Conservation (phyloP, 2,329 filamentous ascomycete species). For the Lojkania enalia region DNA sequence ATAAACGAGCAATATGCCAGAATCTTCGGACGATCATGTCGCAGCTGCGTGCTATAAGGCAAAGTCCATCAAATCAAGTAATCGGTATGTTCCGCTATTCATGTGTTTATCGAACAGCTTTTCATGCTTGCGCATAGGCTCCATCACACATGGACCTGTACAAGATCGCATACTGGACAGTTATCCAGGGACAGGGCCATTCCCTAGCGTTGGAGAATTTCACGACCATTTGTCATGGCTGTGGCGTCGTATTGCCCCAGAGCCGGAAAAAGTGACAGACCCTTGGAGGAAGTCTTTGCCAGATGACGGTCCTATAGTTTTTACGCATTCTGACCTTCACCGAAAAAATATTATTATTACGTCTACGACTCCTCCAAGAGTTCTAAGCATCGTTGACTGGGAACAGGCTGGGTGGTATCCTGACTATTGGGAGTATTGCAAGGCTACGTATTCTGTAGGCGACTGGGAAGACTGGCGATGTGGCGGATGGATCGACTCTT, state of each 20-base stretch:
- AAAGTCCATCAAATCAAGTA: slow-evolving; percentile 9
- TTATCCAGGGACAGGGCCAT: slow-evolving; percentile 26
- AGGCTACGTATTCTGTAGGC: slow-evolving; percentile 19
- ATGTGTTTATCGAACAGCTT: neutral
- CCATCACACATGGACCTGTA: slow-evolving; percentile 7
- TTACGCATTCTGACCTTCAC: slow-evolving; percentile 44
- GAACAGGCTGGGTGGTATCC: slow-evolving; percentile 43
- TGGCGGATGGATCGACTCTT: slow-evolving; percentile 14
- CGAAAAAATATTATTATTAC: slow-evolving; percentile 41
- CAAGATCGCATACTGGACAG: slow-evolving; percentile 13
- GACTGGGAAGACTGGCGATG: slow-evolving; percentile 14
- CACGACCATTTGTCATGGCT: slow-evolving; percentile 31
- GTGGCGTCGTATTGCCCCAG: slow-evolving; percentile 20
- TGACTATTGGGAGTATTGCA: slow-evolving; percentile 43
- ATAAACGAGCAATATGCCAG: slow-evolving; percentile 13
- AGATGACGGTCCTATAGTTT: slow-evolving; percentile 33
- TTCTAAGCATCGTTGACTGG: slow-evolving; percentile 42
- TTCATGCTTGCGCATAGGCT: slow-evolving; percentile 10
- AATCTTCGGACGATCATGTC: slow-evolving; percentile 12
- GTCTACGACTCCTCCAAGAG: slow-evolving; percentile 15
- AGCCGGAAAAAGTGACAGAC: slow-evolving; percentile 24
- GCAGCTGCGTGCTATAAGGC: slow-evolving; percentile 8
- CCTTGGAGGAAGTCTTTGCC: slow-evolving; percentile 24
- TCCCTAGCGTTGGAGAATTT: slow-evolving; percentile 23
- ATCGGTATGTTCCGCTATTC: slow-evolving; percentile 8